phyloP scores from a whole-genome alignment of 345 rosid genomes.

The Dovyalis caffra region DNA sequence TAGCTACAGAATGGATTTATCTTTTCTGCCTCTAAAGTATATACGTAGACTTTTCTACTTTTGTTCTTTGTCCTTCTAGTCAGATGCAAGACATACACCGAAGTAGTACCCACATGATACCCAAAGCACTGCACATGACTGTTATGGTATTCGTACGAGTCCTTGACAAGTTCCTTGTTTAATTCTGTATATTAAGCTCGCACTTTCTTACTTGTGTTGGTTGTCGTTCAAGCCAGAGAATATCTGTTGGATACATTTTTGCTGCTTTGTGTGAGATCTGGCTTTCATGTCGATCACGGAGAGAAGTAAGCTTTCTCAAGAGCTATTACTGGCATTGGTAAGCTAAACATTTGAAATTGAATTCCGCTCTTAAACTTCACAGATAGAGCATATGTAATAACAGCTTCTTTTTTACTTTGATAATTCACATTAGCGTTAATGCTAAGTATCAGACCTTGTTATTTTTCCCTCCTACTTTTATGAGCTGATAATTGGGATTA shows the following conservation, averaged over 20 bases:
- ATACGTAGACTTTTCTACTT: not conserved
- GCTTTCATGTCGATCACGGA: constrained; percentile 32
- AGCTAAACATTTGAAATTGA: constrained; percentile 5
- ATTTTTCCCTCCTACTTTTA: not conserved
- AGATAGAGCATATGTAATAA: not conserved
- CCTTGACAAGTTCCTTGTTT: not conserved
- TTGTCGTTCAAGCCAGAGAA: constrained; percentile 42
- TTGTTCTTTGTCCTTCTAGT: not conserved
- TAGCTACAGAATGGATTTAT: not conserved
- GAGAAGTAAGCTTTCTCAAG: constrained; percentile 25
- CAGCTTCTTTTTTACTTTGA: not conserved
- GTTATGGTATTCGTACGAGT: not conserved
- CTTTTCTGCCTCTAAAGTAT: too few species aligned
- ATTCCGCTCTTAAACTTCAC: not conserved
- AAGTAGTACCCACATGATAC: not conserved
- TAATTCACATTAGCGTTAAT: not conserved
- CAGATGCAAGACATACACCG: not conserved
- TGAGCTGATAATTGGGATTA: not conserved
- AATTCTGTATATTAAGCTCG: not conserved
- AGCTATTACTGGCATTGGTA: constrained; percentile 42
- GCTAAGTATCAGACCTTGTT: not conserved
- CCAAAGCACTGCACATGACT: not conserved
- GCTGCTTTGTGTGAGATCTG: constrained; percentile 50
- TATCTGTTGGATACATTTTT: constrained; percentile 41
- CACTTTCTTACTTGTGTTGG: constrained; percentile 11